These are phyloP conservation scores for Syzygium aromaticum DNA, from an alignment of 345 rosid species.

Conservation along the genomic window DNA sequence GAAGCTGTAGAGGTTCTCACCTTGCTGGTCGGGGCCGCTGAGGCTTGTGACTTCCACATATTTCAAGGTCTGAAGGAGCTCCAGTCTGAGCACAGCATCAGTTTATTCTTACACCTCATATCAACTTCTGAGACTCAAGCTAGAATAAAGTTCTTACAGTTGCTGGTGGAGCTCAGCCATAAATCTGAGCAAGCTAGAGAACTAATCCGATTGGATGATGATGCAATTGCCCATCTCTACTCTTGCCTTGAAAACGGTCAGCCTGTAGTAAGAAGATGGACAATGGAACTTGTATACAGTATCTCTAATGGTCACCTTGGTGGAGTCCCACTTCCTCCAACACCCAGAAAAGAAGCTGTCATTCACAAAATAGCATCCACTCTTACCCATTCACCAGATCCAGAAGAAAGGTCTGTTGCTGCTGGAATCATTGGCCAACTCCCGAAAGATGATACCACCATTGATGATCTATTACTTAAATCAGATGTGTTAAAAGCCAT, in stretches of 20 bases:
- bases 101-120: constrained; percentile 24
- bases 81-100: constrained; percentile 31
- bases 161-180: constrained; percentile 31
- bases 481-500: constrained; percentile 42
- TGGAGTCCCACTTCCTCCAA: constrained; percentile 37
- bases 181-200: constrained; percentile 26
- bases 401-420: constrained; percentile 38
- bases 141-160: constrained; percentile 30
- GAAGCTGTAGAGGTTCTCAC: constrained; percentile 43
- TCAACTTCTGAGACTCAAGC: constrained; percentile 15
- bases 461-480: constrained; percentile 32
- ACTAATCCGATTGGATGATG: constrained; percentile 14
- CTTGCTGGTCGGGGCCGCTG: constrained; percentile 21
- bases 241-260: constrained; percentile 19
- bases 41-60: constrained; percentile 18
- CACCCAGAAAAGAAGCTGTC: constrained; percentile 30
- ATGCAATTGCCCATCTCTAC: constrained; percentile 26
- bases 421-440: constrained; percentile 42
- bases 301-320: constrained; percentile 28
- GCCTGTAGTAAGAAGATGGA: constrained; percentile 22
- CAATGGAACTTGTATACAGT: constrained; percentile 27
- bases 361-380: constrained; percentile 26
- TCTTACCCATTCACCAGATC: constrained; percentile 21
- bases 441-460: constrained; percentile 29
- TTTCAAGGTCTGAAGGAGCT: constrained; percentile 35